phyloP scores from a whole-genome alignment of 2,329 filamentous ascomycete species.

The Talaromyces marneffei region DNA sequence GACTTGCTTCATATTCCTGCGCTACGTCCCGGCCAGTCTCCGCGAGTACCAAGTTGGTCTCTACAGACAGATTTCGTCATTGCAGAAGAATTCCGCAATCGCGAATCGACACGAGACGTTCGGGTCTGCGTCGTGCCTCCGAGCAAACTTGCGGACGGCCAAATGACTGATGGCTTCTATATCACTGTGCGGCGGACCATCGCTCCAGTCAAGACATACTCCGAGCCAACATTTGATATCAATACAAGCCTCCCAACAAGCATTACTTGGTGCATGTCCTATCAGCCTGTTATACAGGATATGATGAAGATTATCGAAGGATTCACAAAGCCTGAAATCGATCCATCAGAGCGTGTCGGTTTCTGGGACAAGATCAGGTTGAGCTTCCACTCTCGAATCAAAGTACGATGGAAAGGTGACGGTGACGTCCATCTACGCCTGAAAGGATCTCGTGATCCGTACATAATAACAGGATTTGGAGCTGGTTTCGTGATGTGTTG shows the following conservation, averaged over 20 bases:
- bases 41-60: constrained; percentile 72
- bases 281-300: constrained; percentile 95
- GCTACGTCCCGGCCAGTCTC: constrained; percentile 71
- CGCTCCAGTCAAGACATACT: constrained; percentile 92
- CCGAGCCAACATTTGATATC: constrained; percentile 84
- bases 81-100: constrained; percentile 82
- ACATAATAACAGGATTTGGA: constrained; percentile 84
- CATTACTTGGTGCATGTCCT: constrained; percentile 95
- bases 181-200: constrained; percentile 88
- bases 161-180: constrained; percentile 60
- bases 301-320: constrained; percentile 99
- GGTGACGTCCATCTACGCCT: constrained; percentile 91
- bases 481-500: constrained; percentile 98
- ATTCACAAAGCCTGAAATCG: constrained; percentile 91
- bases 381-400: constrained; percentile 86
- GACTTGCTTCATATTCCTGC: constrained; percentile 85
- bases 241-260: constrained; percentile 87
- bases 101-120: constrained; percentile 72
- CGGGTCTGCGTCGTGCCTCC: constrained; percentile 79
- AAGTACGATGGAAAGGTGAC: constrained; percentile 87
- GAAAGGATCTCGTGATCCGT: constrained; percentile 87
- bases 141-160: constrained; percentile 51
- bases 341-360: constrained; percentile 86
- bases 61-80: constrained; percentile 89
- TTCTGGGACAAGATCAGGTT: constrained; percentile 99